phyloP scores from a whole-genome alignment of 2,329 filamentous ascomycete species.

The Phyllosticta citribraziliensis region DNA sequence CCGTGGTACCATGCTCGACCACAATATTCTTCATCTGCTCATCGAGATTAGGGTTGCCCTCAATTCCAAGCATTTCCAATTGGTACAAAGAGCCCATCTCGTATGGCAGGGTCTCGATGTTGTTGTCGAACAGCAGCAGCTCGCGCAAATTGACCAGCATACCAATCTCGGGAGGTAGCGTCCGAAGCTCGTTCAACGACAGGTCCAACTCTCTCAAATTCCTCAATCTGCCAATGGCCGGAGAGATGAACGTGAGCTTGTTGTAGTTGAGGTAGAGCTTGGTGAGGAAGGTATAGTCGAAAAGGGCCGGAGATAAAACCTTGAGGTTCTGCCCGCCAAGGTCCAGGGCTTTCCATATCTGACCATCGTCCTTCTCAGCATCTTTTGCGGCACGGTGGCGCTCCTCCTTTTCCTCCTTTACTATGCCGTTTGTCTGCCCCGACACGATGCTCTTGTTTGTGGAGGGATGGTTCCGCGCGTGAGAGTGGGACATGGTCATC shows the following conservation, averaged over 20 bases:
- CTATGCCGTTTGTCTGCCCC: slow-evolving; percentile 39
- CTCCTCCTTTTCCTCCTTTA: slow-evolving; percentile 45
- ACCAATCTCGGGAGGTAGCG: slow-evolving; percentile 81
- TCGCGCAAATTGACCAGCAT: slow-evolving; percentile 92
- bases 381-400: slow-evolving; percentile 58
- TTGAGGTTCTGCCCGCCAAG: slow-evolving; percentile 92
- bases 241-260: slow-evolving; percentile 70
- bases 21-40: slow-evolving; percentile 69
- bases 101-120: slow-evolving; percentile 68
- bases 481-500: slow-evolving; percentile 62
- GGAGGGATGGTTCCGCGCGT: slow-evolving; percentile 60
- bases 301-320: slow-evolving; percentile 68
- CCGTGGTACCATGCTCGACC: slow-evolving; percentile 77
- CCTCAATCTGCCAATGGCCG: slow-evolving; percentile 71
- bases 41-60: slow-evolving; percentile 79
- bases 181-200: slow-evolving; percentile 75
- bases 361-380: slow-evolving; percentile 36
- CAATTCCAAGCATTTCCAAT: slow-evolving; percentile 80
- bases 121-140: slow-evolving; percentile 82
- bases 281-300: slow-evolving; percentile 77
- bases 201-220: slow-evolving; percentile 75
- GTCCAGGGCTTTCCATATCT: slow-evolving; percentile 89
- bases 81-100: slow-evolving; percentile 85
- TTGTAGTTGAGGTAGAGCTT: slow-evolving; percentile 93
- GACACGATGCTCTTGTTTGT: slow-evolving; percentile 59